Percentiles rank a stretch among this genome's conserved stretches.
Evolutionary conservation across 805 yeast species (phyloP).

Genomic region (Ogataea kodamae): DNA sequence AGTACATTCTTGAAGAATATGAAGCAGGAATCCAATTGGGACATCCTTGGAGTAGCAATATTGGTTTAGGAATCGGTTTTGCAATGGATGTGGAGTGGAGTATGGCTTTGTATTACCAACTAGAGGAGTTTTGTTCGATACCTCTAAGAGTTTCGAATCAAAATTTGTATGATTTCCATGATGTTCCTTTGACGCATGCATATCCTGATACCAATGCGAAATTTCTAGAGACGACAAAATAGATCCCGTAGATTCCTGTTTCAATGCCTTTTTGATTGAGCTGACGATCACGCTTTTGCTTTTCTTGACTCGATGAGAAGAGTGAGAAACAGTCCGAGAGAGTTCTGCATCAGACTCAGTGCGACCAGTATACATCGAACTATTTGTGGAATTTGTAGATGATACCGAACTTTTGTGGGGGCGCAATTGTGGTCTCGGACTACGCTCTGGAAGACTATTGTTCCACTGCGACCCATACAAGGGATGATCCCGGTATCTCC

Average conservation of each 20-base stretch:
- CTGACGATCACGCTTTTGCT: constrained; percentile 8
- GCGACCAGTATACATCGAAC: constrained; percentile 12
- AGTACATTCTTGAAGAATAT: constrained; percentile 63
- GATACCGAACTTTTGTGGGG: constrained; percentile 14
- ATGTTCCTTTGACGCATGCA: constrained; percentile 1
- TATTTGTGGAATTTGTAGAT: constrained; percentile 13
- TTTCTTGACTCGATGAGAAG: constrained; percentile 18
- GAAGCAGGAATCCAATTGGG: constrained; percentile 74
- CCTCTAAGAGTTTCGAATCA: constrained; percentile 6
- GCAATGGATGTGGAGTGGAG: constrained; percentile 51
- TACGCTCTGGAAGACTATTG: constrained; percentile 2
- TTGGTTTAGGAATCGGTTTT: constrained; percentile 56
- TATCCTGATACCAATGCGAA: constrained; percentile 11
- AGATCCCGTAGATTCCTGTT: constrained; percentile 3
- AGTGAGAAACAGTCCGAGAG: constrained; percentile 16
- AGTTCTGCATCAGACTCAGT: constrained; percentile 19
- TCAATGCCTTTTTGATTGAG: constrained; percentile 21
- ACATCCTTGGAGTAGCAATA: constrained; percentile 69
- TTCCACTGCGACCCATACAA: constrained; percentile 38
- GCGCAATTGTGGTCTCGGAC: constrained; percentile 4
- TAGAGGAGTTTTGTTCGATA: not conserved
- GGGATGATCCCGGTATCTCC: constrained; percentile 77
- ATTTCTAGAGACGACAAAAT: constrained; percentile 4
- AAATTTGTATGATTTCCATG: not conserved
- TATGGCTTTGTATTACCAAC: constrained; percentile 28